Percentiles rank a stretch among this genome's conserved stretches.
phyloP scores from a whole-genome alignment of 1,284 basidiomycete genomes.

The Apiotrichum brassicae region DNA sequence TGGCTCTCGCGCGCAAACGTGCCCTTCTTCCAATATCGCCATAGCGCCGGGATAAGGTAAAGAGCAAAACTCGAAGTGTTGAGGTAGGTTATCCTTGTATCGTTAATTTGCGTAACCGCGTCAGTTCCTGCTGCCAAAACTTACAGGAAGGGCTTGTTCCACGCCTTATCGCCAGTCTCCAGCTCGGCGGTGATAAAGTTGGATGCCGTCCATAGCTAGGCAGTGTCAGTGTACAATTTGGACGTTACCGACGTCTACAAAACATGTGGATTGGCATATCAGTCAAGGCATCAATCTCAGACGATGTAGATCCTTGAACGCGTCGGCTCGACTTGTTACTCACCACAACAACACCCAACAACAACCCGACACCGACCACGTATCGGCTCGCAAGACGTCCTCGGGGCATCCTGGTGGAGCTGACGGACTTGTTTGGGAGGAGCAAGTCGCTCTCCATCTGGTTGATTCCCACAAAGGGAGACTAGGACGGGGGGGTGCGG shows the following conservation, averaged over 20 bases:
- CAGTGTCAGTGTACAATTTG: background rate
- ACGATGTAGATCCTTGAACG: too few species aligned
- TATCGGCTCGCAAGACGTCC: background rate
- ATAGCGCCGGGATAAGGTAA: slow-evolving; percentile 66
- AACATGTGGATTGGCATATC: background rate
- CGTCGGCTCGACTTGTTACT: background rate
- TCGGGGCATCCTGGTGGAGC: background rate
- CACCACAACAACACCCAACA: background rate
- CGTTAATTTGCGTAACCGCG: too few species aligned
- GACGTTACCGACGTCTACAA: background rate
- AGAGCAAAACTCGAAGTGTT: slow-evolving; percentile 66
- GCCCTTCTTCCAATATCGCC: slow-evolving; percentile 12
- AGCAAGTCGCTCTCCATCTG: background rate
- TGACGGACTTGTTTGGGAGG: background rate
- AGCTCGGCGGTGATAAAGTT: slow-evolving; percentile 43
- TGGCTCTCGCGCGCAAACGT: background rate
- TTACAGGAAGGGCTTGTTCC: slow-evolving; percentile 47
- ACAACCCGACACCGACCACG: background rate
- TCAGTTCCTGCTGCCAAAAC: too few species aligned
- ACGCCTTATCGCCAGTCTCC: slow-evolving; percentile 40
- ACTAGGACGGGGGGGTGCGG: too few species aligned
- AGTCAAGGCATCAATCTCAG: too few species aligned
- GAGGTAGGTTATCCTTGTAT: slow-evolving; percentile 48
- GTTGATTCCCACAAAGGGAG: too few species aligned
- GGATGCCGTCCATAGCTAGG: slow-evolving; percentile 41